phyloP scores from a whole-genome alignment of 1,284 basidiomycete genomes.

The Sutorius eximius region DNA sequence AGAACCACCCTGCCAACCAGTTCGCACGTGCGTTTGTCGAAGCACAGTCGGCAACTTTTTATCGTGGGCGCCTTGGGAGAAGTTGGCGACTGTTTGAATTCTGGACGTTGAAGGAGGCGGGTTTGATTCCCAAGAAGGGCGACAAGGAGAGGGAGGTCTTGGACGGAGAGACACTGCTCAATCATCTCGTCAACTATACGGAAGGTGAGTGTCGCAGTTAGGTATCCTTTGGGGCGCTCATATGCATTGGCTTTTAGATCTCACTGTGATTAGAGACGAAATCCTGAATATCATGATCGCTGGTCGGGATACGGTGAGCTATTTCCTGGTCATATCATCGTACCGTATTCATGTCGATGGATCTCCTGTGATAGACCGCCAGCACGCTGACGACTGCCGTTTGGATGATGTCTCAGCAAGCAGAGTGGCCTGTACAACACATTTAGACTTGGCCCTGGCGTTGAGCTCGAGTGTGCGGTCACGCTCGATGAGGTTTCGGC shows the following conservation, averaged over 20 bases:
- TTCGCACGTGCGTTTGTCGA: slow-evolving; percentile 35
- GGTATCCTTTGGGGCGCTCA: neutral
- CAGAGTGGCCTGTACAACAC: too few relatives aligned
- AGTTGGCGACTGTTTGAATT: slow-evolving; percentile 37
- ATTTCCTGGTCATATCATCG: neutral
- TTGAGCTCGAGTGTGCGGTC: too few relatives aligned
- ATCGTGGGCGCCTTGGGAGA: slow-evolving; percentile 22
- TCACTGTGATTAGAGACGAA: slow-evolving; percentile 45
- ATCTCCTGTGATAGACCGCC: slow-evolving; percentile 42
- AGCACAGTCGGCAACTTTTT: slow-evolving; percentile 27
- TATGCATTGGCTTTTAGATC: slow-evolving; percentile 17
- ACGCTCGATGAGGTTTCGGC: too few relatives aligned
- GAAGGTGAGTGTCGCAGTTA: slow-evolving; percentile 17
- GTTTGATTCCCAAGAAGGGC: slow-evolving; percentile 11
- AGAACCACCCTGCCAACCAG: slow-evolving; percentile 31
- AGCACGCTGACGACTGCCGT: slow-evolving; percentile 51
- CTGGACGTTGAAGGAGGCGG: slow-evolving; percentile 20
- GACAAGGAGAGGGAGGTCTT: slow-evolving; percentile 17
- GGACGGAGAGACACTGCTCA: slow-evolving; percentile 33
- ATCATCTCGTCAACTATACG: slow-evolving; percentile 34
- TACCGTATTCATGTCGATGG: neutral
- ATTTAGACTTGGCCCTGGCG: too few relatives aligned
- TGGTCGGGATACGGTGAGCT: slow-evolving; percentile 48
- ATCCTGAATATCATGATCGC: slow-evolving; percentile 51
- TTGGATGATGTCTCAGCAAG: slow-evolving; percentile 55